A percentile compares a stretch with the other conserved stretches of the same genome.
phyloP scores from a whole-genome alignment of 2,329 filamentous ascomycete species.

The Cordyceps javanica region DNA sequence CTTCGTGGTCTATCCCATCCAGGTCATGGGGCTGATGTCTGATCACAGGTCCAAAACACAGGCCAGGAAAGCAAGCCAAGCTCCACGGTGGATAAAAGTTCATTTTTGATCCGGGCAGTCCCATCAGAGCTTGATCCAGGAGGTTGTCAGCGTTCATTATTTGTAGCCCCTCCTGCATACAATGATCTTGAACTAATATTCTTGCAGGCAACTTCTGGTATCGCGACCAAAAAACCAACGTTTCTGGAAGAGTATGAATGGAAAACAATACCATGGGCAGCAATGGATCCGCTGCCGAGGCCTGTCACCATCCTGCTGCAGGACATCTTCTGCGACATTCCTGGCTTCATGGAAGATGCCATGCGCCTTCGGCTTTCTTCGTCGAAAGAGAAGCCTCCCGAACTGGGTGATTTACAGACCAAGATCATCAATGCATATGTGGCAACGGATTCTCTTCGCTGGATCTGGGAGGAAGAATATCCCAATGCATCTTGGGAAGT shows the following conservation, averaged over 20 bases:
- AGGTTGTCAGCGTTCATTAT: too few relatives aligned
- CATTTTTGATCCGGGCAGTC: background rate
- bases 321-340: conserved; percentile 14
- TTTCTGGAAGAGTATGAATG: conserved; percentile 12
- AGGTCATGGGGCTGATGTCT: background rate
- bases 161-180: background rate
- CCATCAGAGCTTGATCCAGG: background rate
- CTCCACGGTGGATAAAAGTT: background rate
- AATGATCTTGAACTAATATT: background rate
- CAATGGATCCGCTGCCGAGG: background rate
- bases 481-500: conserved; percentile 1
- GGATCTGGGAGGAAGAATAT: background rate
- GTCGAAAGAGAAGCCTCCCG: background rate
- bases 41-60: background rate
- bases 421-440: background rate
- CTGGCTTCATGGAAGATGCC: conserved; percentile 7
- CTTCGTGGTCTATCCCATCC: background rate
- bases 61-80: background rate
- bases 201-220: conserved; percentile 9
- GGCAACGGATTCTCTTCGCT: background rate
- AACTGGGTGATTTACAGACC: background rate
- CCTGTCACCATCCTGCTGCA: conserved; percentile 12
- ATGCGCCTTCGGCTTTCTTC: too few relatives aligned
- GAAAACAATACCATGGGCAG: conserved; percentile 6
- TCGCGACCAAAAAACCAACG: conserved; percentile 10